Conservation (phyloP, 345 rosid species). For the Isatis tinctoria region DNA sequence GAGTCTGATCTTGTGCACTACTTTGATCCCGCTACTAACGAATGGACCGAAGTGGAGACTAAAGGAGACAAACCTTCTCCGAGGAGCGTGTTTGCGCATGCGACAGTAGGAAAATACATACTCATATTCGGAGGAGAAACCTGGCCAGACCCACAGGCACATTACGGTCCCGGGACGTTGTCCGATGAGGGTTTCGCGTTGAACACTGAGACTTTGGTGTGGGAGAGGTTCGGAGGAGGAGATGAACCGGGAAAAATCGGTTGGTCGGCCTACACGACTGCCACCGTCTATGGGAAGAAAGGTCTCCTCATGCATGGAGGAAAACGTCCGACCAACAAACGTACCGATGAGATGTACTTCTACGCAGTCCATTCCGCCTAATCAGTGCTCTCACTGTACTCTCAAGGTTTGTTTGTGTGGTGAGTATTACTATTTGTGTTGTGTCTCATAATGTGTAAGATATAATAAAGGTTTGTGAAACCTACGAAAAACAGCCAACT, state of each 20-base stretch:
- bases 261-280: not conserved
- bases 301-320: not conserved
- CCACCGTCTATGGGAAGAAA: not conserved
- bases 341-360: not conserved
- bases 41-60: conserved; percentile 14
- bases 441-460: not conserved
- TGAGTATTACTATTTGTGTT: not conserved
- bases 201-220: conserved; percentile 7
- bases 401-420: not conserved
- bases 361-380: not conserved
- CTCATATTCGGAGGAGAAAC: conserved; percentile 13
- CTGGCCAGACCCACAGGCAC: not conserved
- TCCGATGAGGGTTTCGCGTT: not conserved
- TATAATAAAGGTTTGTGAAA: not conserved
- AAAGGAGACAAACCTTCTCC: conserved; percentile 1
- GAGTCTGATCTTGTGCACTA: not conserved
- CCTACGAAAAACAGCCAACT: not conserved
- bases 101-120: not conserved
- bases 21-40: not conserved
- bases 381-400: not conserved
- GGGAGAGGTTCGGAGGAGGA: conserved; percentile 4
- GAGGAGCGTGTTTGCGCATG: conserved; percentile 9
- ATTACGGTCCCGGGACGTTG: not conserved
- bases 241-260: not conserved
- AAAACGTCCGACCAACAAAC: not conserved